These are phyloP conservation scores for Blastobotrys arbuscula DNA, from an alignment of 1,139 yeast species.

Conservation along the genomic window DNA sequence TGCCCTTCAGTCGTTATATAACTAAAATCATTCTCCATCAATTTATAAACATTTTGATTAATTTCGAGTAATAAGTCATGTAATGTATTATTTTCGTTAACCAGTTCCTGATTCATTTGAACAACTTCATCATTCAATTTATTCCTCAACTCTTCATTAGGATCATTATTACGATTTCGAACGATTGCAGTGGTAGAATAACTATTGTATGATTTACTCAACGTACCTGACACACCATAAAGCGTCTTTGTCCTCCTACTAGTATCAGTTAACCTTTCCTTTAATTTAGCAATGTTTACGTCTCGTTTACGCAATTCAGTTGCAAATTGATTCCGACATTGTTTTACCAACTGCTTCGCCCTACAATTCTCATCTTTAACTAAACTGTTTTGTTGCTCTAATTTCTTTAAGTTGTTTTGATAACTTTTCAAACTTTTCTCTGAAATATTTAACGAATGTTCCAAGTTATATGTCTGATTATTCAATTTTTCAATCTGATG, in stretches of 20 bases:
- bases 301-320: conserved; percentile 28
- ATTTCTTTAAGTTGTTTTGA: conserved; percentile 16
- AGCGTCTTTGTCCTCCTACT: conserved; percentile 18
- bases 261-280: conserved; percentile 22
- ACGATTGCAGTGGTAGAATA: conserved; percentile 13
- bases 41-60: conserved; percentile 11
- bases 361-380: conserved; percentile 14
- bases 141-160: background rate
- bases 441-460: conserved; percentile 15
- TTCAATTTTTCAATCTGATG: conserved; percentile 15
- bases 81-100: conserved; percentile 22
- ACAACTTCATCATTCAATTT: conserved; percentile 9
- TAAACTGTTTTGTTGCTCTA: conserved; percentile 11
- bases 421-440: conserved; percentile 10
- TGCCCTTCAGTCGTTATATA: background rate
- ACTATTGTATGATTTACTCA: conserved; percentile 20
- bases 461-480: conserved; percentile 15
- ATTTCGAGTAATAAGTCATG: conserved; percentile 12
- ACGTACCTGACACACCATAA: conserved; percentile 24
- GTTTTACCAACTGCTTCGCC: conserved; percentile 16
- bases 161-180: background rate
- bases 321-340: conserved; percentile 23
- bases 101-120: conserved; percentile 17
- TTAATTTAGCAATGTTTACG: conserved; percentile 23
- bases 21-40: background rate